These are phyloP conservation scores for Teratosphaeria nubilosa DNA, from an alignment of 2,329 filamentous ascomycete species.

Conservation along the genomic window DNA sequence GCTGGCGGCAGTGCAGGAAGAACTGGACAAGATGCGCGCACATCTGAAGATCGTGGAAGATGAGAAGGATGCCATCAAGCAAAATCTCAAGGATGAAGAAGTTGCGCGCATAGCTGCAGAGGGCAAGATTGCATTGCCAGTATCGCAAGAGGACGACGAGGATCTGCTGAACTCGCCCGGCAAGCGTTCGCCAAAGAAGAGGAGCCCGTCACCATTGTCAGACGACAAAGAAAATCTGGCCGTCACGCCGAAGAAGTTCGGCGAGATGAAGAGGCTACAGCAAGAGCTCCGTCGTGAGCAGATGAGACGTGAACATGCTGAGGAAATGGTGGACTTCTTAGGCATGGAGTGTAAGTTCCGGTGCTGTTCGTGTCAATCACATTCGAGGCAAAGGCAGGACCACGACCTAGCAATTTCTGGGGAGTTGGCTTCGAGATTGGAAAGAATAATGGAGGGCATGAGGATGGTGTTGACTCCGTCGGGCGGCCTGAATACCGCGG, in stretches of 20 bases:
- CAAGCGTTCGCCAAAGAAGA: slow-evolving; percentile 35
- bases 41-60: slow-evolving; percentile 47
- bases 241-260: slow-evolving; percentile 33
- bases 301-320: slow-evolving; percentile 55
- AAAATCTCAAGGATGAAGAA: slow-evolving; percentile 62
- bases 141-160: slow-evolving; percentile 40
- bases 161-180: slow-evolving; percentile 54
- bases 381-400: slow-evolving; percentile 28
- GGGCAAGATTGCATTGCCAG: slow-evolving; percentile 56
- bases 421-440: slow-evolving; percentile 5
- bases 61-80: slow-evolving; percentile 65
- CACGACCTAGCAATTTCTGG: slow-evolving; percentile 26
- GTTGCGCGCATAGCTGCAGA: slow-evolving; percentile 63
- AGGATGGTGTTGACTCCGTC: slow-evolving; percentile 8
- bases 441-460: slow-evolving; percentile 13
- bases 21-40: slow-evolving; percentile 48
- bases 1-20: slow-evolving; percentile 55
- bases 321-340: slow-evolving; percentile 66
- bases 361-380: slow-evolving; percentile 50
- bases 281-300: slow-evolving; percentile 44
- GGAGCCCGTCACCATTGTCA: slow-evolving; percentile 38
- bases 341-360: slow-evolving; percentile 63
- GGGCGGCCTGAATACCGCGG: slow-evolving; percentile 15
- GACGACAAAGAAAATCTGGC: slow-evolving; percentile 37
- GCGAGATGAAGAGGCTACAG: slow-evolving; percentile 39